phyloP scores from a whole-genome alignment of 2,329 filamentous ascomycete species.

The Hypomyces perniciosus region DNA sequence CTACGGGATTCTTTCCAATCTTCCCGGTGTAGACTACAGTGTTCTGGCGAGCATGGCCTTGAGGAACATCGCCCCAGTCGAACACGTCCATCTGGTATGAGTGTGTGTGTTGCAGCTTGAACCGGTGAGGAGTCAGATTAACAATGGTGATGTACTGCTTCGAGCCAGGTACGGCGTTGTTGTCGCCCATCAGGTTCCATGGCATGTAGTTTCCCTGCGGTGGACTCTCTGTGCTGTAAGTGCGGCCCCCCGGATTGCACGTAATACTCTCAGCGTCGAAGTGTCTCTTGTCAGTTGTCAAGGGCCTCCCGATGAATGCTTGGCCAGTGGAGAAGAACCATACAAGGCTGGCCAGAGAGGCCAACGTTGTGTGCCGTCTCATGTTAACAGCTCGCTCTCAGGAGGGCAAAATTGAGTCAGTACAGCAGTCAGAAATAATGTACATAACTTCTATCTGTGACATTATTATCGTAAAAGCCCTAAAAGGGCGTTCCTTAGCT shows the following conservation, averaged over 20 bases:
- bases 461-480: too few relatives aligned
- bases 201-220: slow-evolving; percentile 12
- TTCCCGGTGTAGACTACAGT: slow-evolving; percentile 21
- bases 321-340: too few relatives aligned
- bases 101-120: slow-evolving; percentile 22
- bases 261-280: too few relatives aligned
- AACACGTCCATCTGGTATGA: slow-evolving; percentile 28
- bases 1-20: slow-evolving; percentile 13
- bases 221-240: slow-evolving; percentile 9
- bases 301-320: too few relatives aligned
- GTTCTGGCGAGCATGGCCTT: slow-evolving; percentile 27
- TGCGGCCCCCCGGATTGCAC: slow-evolving; percentile 8
- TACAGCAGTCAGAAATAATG: too few relatives aligned
- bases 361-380: too few relatives aligned
- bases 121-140: slow-evolving; percentile 28
- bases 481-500: too few relatives aligned
- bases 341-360: too few relatives aligned
- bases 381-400: too few relatives aligned
- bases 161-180: slow-evolving; percentile 7
- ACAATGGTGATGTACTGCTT: slow-evolving; percentile 29
- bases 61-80: slow-evolving; percentile 28
- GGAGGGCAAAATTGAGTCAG: too few relatives aligned
- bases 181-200: slow-evolving; percentile 6
- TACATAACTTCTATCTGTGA: too few relatives aligned
- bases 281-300: too few relatives aligned